Evolutionary conservation across 2,329 filamentous ascomycete species (phyloP), one percentile per base, ranked within the genome.

Genomic region (Aspergillus tamarii): DNA sequence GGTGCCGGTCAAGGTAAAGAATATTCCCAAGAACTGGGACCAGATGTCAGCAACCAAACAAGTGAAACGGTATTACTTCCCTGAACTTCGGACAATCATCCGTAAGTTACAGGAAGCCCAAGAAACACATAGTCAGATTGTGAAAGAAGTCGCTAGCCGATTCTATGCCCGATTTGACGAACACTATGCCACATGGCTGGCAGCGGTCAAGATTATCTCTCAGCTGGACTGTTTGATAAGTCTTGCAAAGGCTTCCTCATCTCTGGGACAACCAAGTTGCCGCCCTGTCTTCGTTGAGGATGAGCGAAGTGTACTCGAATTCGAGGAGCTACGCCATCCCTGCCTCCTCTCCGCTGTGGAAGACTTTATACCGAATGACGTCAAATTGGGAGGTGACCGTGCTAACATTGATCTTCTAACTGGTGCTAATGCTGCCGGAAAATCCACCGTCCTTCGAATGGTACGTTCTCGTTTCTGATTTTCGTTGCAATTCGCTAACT

Each of bases 331-430:
- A 61, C 90, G 95, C 39, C 95, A 99, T 74, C 95, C 95, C 3
- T 99, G 95, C 81, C 96, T 99, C 87, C 84, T 94, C 65, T 92
- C 91, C 65, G 91, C 90, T 3, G 92, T 96, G 2, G 89, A 90
- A 59, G 94, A 97, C 77, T 99, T 99, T 73, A 99, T 99, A 65
- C 95, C 95, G 4, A 99, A 99, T 72, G 91, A 97, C 74, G 88
- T 99, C 67, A 88, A 88, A 64, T 88, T 99, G 3, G 95, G 95
- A 64, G 95, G 95, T 7, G 83, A 89, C 11, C 83, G 85, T 9
- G 84, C 93, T 59, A 97, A 94, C 72, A 94, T 99, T 71, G 93
- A 92, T 70, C 84, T 99, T 34, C 86, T 99, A 45, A 99, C 95
- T 1, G 95, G 95, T 75, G 95, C 95, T 64, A 99, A 99, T 74